phyloP scores from a whole-genome alignment of 1,284 basidiomycete species.

The Xerocomus cyaneibrunnescens region DNA sequence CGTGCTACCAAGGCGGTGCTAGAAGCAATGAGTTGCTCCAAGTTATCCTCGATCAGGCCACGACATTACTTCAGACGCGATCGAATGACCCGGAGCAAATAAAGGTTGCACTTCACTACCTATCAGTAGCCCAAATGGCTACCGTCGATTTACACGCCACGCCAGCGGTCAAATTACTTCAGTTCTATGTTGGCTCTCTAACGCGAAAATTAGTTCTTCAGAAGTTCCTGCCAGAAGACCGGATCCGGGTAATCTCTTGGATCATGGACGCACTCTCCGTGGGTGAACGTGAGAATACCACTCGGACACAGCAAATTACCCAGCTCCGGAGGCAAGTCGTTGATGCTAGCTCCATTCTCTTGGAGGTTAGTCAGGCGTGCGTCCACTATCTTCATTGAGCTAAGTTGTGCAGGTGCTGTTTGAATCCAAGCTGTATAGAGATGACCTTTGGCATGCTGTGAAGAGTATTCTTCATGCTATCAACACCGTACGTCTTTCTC shows the following conservation, averaged over 20 bases:
- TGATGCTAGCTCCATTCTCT: slow-evolving; percentile 46
- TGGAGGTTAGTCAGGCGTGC: slow-evolving; percentile 43
- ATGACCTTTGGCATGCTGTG: slow-evolving; percentile 41
- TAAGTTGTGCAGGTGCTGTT: slow-evolving; percentile 35
- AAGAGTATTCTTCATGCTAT: slow-evolving; percentile 42
- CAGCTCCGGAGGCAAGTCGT: slow-evolving; percentile 44
- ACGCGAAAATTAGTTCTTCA: slow-evolving; percentile 49
- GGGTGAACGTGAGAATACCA: slow-evolving; percentile 29
- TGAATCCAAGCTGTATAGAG: slow-evolving; percentile 33
- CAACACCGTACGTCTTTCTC: slow-evolving; percentile 40
- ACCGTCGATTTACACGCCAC: slow-evolving; percentile 44
- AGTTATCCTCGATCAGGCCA: slow-evolving; percentile 43
- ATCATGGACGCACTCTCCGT: slow-evolving; percentile 40
- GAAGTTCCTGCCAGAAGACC: slow-evolving; percentile 44
- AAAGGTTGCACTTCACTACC: slow-evolving; percentile 41
- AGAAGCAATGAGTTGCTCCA: slow-evolving; percentile 47
- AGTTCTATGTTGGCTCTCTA: slow-evolving; percentile 50
- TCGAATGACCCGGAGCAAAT: slow-evolving; percentile 37
- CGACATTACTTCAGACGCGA: slow-evolving; percentile 40
- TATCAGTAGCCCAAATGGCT: slow-evolving; percentile 49
- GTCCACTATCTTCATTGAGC: neutral
- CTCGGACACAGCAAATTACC: slow-evolving; percentile 22
- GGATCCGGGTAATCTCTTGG: slow-evolving; percentile 44
- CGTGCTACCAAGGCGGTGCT: slow-evolving; percentile 41
- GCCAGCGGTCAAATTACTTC: slow-evolving; percentile 47